Base-by-base conservation (phyloP, 148 eudicot genomes). In the Polygonum aviculare region DNA sequence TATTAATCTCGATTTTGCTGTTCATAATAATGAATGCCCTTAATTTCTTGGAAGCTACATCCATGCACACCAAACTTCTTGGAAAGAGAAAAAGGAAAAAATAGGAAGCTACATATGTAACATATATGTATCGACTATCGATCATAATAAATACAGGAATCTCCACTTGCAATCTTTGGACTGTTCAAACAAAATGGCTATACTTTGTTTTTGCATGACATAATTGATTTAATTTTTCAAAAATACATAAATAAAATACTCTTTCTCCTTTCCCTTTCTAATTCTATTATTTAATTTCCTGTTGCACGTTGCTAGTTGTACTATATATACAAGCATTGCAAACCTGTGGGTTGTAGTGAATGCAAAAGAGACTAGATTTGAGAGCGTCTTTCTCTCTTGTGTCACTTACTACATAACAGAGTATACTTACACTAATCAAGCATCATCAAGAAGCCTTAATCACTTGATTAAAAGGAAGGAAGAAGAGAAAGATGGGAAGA, bases 401-500 rank as follows among this genome's bases (percentile, higher is more conserved):
- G 50, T 48, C 50, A 48, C 50, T 11, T 3, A 6, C 22, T 54
- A 54, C 22, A 22, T n/a, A 18, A 60, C 9, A 22, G 12, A 26
- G 14, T 60, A 60, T 0, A 26, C 31, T 26, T 26, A 26, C 3
- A 60, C 67, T 8, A 60, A 22, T 2, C 16, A 15, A 67, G 9
- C 45, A 67, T 38, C 22, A 67, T 38, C 18, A 67, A 67, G 45
- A 35, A 41, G 15, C 10, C 16, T 19, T 67, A 67, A 67, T 60
- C 36, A 60, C 59, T 52, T 18, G 59, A 52, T 52, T 16, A 52
- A 52, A 21, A 52, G 57, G 19, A 18, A 3, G 10, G n/a, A n/a
- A n/a, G 31, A 26, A 26, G 31, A 26, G 31, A 33, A 5, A 65
- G 5, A 89, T 89, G 92, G 92, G 82, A 76, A 87, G 90, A 84